Evolutionary conservation across 139 green algal genomes (phyloP).

Genomic region (Chlorella sp.): DNA sequence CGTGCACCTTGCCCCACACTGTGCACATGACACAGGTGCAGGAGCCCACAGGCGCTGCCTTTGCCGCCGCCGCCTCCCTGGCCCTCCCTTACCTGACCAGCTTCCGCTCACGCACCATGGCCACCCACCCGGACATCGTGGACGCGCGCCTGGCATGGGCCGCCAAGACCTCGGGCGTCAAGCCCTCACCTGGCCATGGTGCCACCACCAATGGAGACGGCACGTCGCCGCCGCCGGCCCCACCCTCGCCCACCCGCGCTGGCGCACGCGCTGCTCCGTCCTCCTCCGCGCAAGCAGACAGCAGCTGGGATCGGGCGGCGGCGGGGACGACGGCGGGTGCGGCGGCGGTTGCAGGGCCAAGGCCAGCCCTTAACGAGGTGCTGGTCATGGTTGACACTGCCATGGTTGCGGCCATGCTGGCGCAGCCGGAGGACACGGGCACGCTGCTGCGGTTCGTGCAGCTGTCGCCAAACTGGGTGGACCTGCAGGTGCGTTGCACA

Average conservation of each 20-base stretch:
- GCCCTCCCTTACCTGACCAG: constrained; percentile 64
- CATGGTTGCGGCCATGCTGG: constrained; percentile 65
- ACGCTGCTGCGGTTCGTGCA: constrained; percentile 68
- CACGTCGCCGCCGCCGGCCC: too few relatives aligned
- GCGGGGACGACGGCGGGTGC: too few relatives aligned
- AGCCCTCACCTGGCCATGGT: too few relatives aligned
- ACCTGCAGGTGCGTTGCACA: constrained; percentile 45
- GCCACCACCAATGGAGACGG: too few relatives aligned
- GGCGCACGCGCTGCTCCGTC: too few relatives aligned
- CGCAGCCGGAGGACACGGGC: constrained; percentile 53
- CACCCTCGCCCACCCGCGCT: background rate
- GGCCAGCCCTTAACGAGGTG: background rate
- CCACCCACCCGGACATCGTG: too few relatives aligned
- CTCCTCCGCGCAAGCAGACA: too few relatives aligned
- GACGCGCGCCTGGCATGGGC: too few relatives aligned
- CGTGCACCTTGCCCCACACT: too few relatives aligned
- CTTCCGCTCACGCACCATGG: constrained; percentile 56
- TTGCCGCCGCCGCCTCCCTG: constrained; percentile 29
- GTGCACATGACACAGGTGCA: too few relatives aligned
- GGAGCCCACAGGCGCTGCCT: constrained; percentile 3
- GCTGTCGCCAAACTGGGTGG: constrained; percentile 57
- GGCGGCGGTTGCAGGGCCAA: background rate
- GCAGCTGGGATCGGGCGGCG: too few relatives aligned
- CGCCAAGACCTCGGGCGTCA: too few relatives aligned
- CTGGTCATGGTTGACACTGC: constrained; percentile 69